A percentile compares a stretch with the other conserved stretches of the same genome.
phyloP scores from a whole-genome alignment of 768 basidiomycete species.

The Plicaturopsis crispa region DNA sequence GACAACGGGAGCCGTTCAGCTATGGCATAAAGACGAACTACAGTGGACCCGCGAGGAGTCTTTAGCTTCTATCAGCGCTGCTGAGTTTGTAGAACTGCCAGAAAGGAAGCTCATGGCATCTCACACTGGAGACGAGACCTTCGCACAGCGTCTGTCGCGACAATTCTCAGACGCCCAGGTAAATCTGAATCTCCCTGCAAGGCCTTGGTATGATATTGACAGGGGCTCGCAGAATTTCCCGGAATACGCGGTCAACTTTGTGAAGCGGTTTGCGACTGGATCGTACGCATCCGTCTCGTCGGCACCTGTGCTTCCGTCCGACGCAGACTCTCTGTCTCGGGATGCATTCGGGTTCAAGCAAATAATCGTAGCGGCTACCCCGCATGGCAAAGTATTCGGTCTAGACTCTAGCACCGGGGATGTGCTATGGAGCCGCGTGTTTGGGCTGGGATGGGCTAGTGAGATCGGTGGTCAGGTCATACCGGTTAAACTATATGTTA shows the following conservation, averaged over 20 bases:
- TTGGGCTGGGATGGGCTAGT: conserved; percentile 66
- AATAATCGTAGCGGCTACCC: conserved; percentile 65
- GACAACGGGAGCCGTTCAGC: conserved; percentile 68
- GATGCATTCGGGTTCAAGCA: conserved; percentile 88
- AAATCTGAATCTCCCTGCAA: conserved; percentile 5
- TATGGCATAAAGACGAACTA: conserved; percentile 55
- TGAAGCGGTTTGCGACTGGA: conserved; percentile 63
- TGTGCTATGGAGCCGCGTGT: conserved; percentile 71
- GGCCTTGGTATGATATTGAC: background rate
- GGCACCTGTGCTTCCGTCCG: conserved; percentile 19
- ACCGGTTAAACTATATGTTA: conserved; percentile 56
- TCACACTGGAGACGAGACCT: conserved; percentile 34
- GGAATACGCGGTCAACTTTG: conserved; percentile 56
- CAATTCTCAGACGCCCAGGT: conserved; percentile 60
- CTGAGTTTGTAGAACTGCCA: conserved; percentile 74
- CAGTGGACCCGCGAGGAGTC: conserved; percentile 82
- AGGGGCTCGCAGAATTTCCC: conserved; percentile 55
- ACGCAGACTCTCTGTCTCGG: conserved; percentile 37
- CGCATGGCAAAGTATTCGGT: conserved; percentile 70
- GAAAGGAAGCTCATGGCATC: conserved; percentile 37
- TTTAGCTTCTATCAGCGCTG: conserved; percentile 52
- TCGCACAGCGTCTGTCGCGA: conserved; percentile 40
- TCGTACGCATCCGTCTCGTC: conserved; percentile 48
- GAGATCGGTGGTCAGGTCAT: conserved; percentile 45
- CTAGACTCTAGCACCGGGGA: conserved; percentile 75